Evolutionary conservation across 2,329 filamentous ascomycete genomes (phyloP), one percentile per base, ranked within the genome.

Genomic region (Coccinonectria pachysandricola): DNA sequence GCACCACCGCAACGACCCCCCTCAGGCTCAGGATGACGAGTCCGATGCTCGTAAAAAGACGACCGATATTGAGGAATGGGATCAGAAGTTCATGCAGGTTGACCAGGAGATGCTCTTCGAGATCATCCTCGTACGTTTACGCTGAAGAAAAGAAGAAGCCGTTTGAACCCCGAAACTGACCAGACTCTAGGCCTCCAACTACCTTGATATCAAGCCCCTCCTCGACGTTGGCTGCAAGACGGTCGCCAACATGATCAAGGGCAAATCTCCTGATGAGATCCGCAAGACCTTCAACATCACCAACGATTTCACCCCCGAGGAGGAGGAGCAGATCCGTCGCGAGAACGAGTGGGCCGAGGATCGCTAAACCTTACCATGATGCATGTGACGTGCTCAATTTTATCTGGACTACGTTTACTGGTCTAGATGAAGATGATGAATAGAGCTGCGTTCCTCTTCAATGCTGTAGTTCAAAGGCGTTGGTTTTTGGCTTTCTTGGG

Each of bases 221-320:
- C 79, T 98, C 15, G 91, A 98, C 41, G 88, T 96, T 34, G 91
- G 91, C 36, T 98, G 91, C 75, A 98, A 98, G 75, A 98, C 91
- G 0, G 91, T 98, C 10, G 91, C 91, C 36, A 98, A 98, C 64
- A 98, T 98, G 91, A 98, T 98, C 70, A 98, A 98, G 81, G 91
- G 91, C 64, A 98, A 98, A 71, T 94, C 86, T 0, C 91, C 91
- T 3, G 91, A 98, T 57, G 91, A 98, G 66, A 98, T 98, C 49
- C 83, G 91, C 26, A 98, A 96, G 71, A 98, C 91, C 0, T 98
- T 98, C 68, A 98, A 98, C 65, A 98, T 98, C 50, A 91, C 92
- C 50, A 98, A 98, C 49, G 91, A 98, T 58, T 98, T 98, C 64
- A 96, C 91, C 0, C 85, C 88, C 3, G 91, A 98, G 60, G 91